Base-by-base conservation (phyloP, 495 filamentous ascomycete species). In the Aspergillus incahuasiensis region DNA sequence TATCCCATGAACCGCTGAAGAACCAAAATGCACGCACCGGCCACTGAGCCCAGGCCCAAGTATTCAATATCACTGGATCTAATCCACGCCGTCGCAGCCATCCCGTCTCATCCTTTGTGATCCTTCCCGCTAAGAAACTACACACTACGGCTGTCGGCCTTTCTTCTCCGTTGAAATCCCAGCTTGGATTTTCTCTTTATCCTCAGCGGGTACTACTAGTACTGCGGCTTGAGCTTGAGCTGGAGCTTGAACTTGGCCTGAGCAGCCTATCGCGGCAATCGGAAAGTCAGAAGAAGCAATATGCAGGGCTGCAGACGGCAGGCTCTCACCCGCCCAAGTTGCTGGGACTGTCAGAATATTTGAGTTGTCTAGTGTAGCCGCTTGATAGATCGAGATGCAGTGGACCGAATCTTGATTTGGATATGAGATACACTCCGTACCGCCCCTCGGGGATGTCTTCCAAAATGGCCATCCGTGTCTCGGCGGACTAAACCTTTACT, bases 241-340 rank as follows among this genome's bases (percentile, higher is more conserved):
- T 30, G 5, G 28, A 30, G 28, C 28, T 30, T 9, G 9, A 30
- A 9, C 28, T 30, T 30, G 28, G 32, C 32, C 13, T 35, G 32
- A 35, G 32, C 32, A 12, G 40, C 40, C 40, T 42, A 16, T 16
- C 19, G 40, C 32, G 28, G 24, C 40, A 21, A 13, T 42, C 25
- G 22, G 22, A 11, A n/a, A 34, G 30, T 38, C 46, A 21, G 46
- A 49, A 49, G 38, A 49, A 49, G 46, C 46, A 49, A 49, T 2
- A 18, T 20, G 15, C 28, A 15, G 5, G 7, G 16, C 18, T 22
- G 18, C 41, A 43, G 43, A 47, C n/a, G 24, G 43, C n/a, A 15
- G 22, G 25, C 12, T 24, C 19, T 25, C 48, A 40, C 48, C 32
- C 28, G 28, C 32, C 34, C 48, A 18, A 50, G 8, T 25, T 40